Conservation (phyloP, 306 rosid species). For the Echinosophora koreensis region DNA sequence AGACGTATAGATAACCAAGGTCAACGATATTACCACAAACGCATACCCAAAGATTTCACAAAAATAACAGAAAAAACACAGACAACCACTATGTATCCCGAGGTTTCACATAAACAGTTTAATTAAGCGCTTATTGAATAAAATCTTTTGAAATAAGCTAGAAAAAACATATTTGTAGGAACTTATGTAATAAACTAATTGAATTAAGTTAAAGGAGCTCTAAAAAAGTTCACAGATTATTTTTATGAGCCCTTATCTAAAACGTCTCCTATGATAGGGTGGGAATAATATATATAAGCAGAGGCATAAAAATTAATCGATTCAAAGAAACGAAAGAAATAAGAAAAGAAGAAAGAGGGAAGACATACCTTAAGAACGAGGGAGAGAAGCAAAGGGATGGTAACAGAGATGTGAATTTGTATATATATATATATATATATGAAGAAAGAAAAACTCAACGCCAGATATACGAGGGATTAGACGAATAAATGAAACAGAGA, state of each 20-base stretch:
- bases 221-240: too few relatives aligned
- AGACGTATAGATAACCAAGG: constrained; percentile 20
- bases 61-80: neutral
- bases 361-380: constrained; percentile 57
- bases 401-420: constrained; percentile 27
- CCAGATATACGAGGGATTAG: neutral
- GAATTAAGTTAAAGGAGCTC: too few relatives aligned
- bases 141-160: too few relatives aligned
- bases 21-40: constrained; percentile 6
- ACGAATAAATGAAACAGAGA: constrained; percentile 60
- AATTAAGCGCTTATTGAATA: too few relatives aligned
- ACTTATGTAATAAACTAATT: too few relatives aligned
- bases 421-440: constrained; percentile 29
- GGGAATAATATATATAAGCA: neutral
- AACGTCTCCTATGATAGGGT: constrained; percentile 1
- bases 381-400: constrained; percentile 33
- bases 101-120: too few relatives aligned
- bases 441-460: constrained; percentile 18
- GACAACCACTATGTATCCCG: too few relatives aligned
- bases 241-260: too few relatives aligned
- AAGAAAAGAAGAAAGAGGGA: constrained; percentile 2
- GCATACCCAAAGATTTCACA: constrained; percentile 24
- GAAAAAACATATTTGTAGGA: too few relatives aligned
- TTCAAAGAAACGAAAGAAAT: neutral
- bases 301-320: constrained; percentile 10